A percentile compares a stretch with the other conserved stretches of the same genome.
phyloP scores from a whole-genome alignment of 31 red algal species.

The Asparagopsis taxiformis region DNA sequence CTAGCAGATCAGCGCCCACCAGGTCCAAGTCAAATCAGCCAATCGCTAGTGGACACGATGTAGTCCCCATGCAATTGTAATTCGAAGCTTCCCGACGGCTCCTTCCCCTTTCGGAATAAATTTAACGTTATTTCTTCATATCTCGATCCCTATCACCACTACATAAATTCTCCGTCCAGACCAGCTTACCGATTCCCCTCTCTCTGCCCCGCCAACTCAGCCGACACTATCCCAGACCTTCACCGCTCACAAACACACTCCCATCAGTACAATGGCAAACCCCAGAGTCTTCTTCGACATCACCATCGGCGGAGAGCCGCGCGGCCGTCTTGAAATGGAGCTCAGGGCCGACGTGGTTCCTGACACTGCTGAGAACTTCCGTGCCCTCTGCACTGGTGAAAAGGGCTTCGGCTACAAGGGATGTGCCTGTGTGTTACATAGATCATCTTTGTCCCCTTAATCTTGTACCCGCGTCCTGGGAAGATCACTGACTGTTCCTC shows the following conservation, averaged over 20 bases:
- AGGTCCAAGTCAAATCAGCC: no score
- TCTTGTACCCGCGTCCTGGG: background rate
- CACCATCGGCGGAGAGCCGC: constrained; percentile 32
- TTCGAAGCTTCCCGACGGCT: background rate
- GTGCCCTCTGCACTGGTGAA: constrained; percentile 44
- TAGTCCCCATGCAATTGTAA: no score
- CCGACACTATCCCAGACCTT: background rate
- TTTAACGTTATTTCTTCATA: background rate
- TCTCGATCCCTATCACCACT: background rate
- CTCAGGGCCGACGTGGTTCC: constrained; percentile 61
- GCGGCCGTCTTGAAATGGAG: constrained; percentile 51
- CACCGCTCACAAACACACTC: background rate
- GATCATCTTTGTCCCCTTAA: background rate
- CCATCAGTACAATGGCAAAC: background rate
- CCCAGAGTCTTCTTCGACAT: constrained; percentile 47
- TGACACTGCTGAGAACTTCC: constrained; percentile 67
- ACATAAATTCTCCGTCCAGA: constrained; percentile 1
- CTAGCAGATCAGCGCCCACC: no score
- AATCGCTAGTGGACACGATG: no score
- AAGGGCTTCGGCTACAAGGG: constrained; percentile 79
- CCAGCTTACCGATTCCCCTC: no score
- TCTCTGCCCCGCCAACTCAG: background rate
- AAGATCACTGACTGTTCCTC: constrained; percentile 7
- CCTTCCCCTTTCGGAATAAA: background rate
- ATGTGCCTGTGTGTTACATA: constrained; percentile 54